Evolutionary conservation across 2,329 filamentous ascomycete species (phyloP), one percentile per base, ranked within the genome.

Genomic region (Cryphonectria parasitica): DNA sequence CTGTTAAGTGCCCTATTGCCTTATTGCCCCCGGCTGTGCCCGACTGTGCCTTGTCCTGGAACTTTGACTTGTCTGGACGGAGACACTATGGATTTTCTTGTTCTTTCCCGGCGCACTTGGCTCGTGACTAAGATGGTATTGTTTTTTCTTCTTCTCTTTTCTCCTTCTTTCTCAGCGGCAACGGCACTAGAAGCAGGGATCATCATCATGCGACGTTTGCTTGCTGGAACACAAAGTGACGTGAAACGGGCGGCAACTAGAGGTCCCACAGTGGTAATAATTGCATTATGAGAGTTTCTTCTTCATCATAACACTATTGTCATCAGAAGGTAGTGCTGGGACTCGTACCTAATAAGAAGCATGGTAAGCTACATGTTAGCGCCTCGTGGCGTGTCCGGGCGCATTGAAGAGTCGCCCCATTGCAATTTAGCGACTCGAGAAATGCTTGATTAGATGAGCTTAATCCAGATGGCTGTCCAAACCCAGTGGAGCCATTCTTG

Each of bases 361-460:
- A 49, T 56, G 25, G 25, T 56, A 56, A 56, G 54, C 54, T 28
- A 28, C 54, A 58, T 58, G 54, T 31, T 31, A 58, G 54, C 54
- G 54, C 17, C 25, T 31, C 15, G 25, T 58, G 54, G 54, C 54
- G 54, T 34, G 54, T 31, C 54, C 54, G 54, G 28, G 54, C 54
- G 54, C 54, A 58, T 31, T 58, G 54, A 34, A 11, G 10, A 31
- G 34, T 31, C 54, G 54, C 28, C 54, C 54, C 54, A 31, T 31
- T 31, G 25, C 54, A 31, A 58, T 58, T 34, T 58, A 31, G 54
- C 45, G 54, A 58, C 54, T 19, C 54, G 25, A 31, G 49, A 28
- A 58, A 31, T 19, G 54, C 54, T 19, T 58, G 54, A 28, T 34
- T 58, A 58, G 54, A 58, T 58, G 54, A 58, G 54, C 13, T 58